phyloP scores from a whole-genome alignment of 2,329 filamentous ascomycete species.

The Neofusicoccum umdonicola region DNA sequence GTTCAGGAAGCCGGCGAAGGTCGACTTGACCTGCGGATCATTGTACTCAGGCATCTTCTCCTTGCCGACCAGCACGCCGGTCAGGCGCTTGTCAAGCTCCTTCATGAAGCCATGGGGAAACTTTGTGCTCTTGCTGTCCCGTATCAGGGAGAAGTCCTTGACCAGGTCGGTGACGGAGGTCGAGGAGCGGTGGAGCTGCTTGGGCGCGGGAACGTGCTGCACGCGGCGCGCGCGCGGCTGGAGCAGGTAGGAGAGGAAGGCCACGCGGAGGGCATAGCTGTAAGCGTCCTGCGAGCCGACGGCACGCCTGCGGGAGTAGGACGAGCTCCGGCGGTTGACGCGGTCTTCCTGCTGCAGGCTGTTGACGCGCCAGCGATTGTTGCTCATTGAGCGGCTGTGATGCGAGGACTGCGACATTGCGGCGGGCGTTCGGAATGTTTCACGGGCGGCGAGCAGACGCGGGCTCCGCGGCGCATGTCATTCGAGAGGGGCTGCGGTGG shows the following conservation, averaged over 20 bases:
- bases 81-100: conserved; percentile 73
- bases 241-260: conserved; percentile 88
- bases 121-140: conserved; percentile 67
- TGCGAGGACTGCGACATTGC: conserved; percentile 15
- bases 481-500: conserved; percentile 10
- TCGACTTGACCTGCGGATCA: conserved; percentile 86
- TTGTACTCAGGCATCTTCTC: conserved; percentile 86
- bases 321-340: conserved; percentile 39
- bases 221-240: conserved; percentile 87
- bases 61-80: conserved; percentile 74
- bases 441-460: neutral
- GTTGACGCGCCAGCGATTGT: conserved; percentile 40
- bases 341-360: conserved; percentile 42
- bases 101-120: conserved; percentile 71
- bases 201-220: conserved; percentile 71
- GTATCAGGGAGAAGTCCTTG: conserved; percentile 74
- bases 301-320: conserved; percentile 34
- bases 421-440: neutral
- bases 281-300: conserved; percentile 74
- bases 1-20: conserved; percentile 92
- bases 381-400: conserved; percentile 18
- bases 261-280: conserved; percentile 83
- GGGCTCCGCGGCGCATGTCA: conserved; percentile 15
- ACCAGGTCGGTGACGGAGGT: conserved; percentile 77
- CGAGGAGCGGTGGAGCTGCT: conserved; percentile 65